Evolutionary conservation across 495 filamentous ascomycete genomes (phyloP), one percentile per base, ranked within the genome.

Genomic region (Xylaria curta): DNA sequence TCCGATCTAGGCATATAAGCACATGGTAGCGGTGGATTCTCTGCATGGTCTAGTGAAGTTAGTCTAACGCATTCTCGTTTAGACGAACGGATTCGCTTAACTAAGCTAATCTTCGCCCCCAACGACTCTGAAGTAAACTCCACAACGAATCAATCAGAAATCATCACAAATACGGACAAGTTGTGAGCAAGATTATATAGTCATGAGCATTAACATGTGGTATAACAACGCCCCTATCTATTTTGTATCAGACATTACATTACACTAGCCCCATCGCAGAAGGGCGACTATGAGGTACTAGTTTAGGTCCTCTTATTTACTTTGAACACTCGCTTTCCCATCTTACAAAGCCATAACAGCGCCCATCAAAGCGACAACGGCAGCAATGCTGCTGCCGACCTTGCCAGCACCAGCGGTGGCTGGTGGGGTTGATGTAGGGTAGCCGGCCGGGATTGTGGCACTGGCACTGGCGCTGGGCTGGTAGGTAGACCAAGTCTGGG

Each of bases 401-500:
- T 76, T 80, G 24, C 72, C 68, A 24, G 74, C 76, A 71, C 75
- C 78, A 6, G 75, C 78, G 6, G 76, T 78, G 31, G 69, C 68
- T 31, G 75, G 73, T 1, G 74, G 69, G 10, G 77, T 73, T 49
- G 42, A 46, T 19, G 71, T 72, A 17, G 72, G 76, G 73, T 74
- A 73, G 12, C 70, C 51, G 5, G 66, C 49, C 2, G 70, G 19
- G 46, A 26, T 0, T 0, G 56, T 31, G 28, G 71, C 33, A 40
- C 38, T 40, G 38, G 38, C 38, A 26, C 73, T 73, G 21, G 68
- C 73, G 28, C 68, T 74, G 53, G 78, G 73, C 75, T 71, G 60
- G 59, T 66, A 66, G 26, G 69, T 75, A 49, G 68, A 67, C 63
- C 71, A 49, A 26, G 75, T 76, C 66, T 49, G 28, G 15, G 70